Conservation (phyloP, 2,329 filamentous ascomycete genomes). For the Ophiostoma novo-ulmi region DNA sequence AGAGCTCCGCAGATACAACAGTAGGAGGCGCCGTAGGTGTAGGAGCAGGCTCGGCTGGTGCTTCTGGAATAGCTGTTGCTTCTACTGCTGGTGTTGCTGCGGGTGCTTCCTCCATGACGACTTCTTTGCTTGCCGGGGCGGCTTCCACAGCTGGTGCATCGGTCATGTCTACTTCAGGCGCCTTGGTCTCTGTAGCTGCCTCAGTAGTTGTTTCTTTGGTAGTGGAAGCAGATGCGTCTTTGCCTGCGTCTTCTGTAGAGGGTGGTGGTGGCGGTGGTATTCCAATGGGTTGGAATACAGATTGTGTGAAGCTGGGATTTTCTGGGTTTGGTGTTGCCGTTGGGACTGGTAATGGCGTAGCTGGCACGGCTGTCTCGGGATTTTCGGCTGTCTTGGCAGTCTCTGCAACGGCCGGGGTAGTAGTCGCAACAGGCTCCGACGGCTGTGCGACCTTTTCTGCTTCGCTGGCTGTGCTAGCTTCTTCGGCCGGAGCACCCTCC, state of each 20-base stretch:
- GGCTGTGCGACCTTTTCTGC: neutral
- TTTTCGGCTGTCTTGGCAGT: neutral
- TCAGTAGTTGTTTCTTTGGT: neutral
- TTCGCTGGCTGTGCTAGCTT: neutral
- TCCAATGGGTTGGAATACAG: constrained; percentile 25
- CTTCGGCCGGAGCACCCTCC: neutral
- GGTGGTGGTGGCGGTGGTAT: neutral
- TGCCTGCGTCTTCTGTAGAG: neutral
- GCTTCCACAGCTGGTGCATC: constrained; percentile 8
- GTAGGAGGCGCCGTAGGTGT: neutral
- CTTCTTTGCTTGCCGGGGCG: neutral
- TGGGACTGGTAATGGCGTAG: neutral
- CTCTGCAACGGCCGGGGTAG: neutral
- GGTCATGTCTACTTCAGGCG: constrained; percentile 14
- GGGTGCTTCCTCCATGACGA: neutral
- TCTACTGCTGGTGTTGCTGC: neutral
- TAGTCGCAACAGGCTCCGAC: neutral
- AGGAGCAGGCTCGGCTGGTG: neutral
- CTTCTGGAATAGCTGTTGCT: neutral
- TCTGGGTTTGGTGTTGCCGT: neutral
- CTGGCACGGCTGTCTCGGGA: no score
- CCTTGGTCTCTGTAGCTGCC: neutral
- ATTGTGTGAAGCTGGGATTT: neutral
- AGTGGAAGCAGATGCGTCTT: neutral
- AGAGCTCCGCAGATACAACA: neutral